Base-by-base conservation (phyloP, 257 asterid genomes). In the Jasminum sambac region DNA sequence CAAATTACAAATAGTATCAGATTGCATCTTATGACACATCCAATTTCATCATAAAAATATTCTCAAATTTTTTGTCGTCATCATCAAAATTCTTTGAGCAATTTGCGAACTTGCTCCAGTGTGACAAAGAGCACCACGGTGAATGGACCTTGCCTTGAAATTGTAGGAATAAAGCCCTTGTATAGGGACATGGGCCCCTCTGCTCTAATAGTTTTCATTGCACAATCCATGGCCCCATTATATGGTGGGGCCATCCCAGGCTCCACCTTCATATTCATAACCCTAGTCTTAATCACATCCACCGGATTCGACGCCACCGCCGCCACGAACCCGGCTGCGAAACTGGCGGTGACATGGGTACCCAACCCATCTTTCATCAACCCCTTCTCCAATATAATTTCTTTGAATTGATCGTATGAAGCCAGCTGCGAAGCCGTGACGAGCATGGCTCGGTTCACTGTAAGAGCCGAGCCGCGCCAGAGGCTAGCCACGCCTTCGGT, bases 381-480 rank as follows among this genome's bases (percentile, higher is more conserved):
- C 17, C 68, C 66, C 55, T 48, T 81, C 64, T 80, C 84, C 72
- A 86, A 21, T 24, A 88, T 84, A 48, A 57, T 70, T 65, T 88
- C 95, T 76, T 88, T 88, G 69, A 84, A 75, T 66, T 84, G 84
- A 26, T 88, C 91, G 64, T 88, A 88, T 7, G 89, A 82, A 2
- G 95, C 91, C 16, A 86, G 83, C 57, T 88, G 95, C 50, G 95
- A 84, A 38, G 91, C 91, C 2, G 95, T 86, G 3, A 88, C 95
- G 6, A 88, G 72, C 91, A 88, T 88, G 12, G 95, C 95, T 17
- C 91, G 82, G 84, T 84, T 82, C 74, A 88, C 88, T 19, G 93
- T 85, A 0, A 87, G 85, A 3, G 84, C 43, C 1, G 93, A 87
- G 1, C 93, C 93, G 25, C 93, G 87, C 95, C 95, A 88, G 76